A percentile compares a stretch with the other conserved stretches of the same genome.
These are phyloP conservation scores for Sphenostylis stenocarpa DNA, from an alignment of 306 rosid genomes.

Conservation along the genomic window DNA sequence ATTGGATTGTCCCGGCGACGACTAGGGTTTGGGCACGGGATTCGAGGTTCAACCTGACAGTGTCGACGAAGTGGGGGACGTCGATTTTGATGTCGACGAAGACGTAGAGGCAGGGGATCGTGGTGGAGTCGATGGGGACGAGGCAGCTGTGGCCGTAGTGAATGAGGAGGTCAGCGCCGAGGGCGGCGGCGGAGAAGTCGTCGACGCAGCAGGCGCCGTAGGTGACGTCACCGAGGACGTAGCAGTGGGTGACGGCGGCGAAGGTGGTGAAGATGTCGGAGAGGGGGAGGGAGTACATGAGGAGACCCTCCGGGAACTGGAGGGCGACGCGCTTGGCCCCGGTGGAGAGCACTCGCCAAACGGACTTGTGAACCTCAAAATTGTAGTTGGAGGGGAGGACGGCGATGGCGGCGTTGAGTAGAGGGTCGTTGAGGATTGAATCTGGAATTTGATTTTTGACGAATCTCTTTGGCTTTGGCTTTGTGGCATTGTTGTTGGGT, in stretches of 20 bases:
- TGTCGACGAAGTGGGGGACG: conserved; percentile 54
- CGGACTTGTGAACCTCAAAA: conserved; percentile 85
- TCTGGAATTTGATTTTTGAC: conserved; percentile 51
- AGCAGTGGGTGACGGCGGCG: conserved; percentile 61
- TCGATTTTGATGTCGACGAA: conserved; percentile 83
- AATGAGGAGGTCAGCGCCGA: conserved; percentile 66
- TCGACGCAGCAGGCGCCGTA: conserved; percentile 90
- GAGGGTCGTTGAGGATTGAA: conserved; percentile 46
- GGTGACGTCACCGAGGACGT: conserved; percentile 77
- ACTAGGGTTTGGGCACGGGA: conserved; percentile 42
- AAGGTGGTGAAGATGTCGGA: conserved; percentile 83
- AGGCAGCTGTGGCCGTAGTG: conserved; percentile 95
- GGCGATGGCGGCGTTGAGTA: conserved; percentile 49
- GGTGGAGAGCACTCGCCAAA: conserved; percentile 78
- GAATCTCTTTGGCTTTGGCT: conserved; percentile 43
- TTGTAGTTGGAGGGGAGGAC: conserved; percentile 67
- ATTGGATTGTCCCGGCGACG: conserved; percentile 88
- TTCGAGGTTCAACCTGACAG: conserved; percentile 51
- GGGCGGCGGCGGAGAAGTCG: conserved; percentile 74
- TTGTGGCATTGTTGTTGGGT: neutral
- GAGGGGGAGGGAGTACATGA: conserved; percentile 81
- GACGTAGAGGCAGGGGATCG: conserved; percentile 85
- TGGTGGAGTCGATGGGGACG: conserved; percentile 77
- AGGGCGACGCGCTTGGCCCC: conserved; percentile 69
- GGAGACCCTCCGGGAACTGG: conserved; percentile 90